Evolutionary conservation across 2,329 filamentous ascomycete genomes (phyloP).

Genomic region (Ophiostoma ips): DNA sequence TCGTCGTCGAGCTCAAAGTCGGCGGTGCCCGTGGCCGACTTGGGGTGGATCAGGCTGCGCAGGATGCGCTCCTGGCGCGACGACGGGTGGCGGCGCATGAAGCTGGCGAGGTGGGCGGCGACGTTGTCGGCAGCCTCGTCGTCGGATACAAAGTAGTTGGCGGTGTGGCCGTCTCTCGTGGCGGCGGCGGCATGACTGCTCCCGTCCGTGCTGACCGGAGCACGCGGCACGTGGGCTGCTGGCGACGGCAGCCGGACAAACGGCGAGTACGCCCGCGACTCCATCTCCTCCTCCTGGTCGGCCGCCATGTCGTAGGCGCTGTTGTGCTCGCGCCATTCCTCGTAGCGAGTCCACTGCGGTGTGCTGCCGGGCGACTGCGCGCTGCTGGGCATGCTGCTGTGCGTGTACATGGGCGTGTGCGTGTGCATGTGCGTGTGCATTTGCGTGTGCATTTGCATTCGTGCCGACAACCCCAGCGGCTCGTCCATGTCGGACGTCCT

Average conservation of each 20-base stretch:
- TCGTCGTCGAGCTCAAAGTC: slow-evolving; percentile 42
- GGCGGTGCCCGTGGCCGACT: slow-evolving; percentile 29
- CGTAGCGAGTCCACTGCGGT: neutral
- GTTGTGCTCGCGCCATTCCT: neutral
- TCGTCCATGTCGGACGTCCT: neutral
- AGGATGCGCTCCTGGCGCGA: slow-evolving; percentile 44
- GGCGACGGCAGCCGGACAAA: neutral
- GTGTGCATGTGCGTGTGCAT: neutral
- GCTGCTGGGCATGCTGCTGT: too few relatives aligned
- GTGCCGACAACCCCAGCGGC: too few relatives aligned
- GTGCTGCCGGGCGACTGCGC: neutral
- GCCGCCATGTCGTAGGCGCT: neutral
- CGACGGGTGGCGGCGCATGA: slow-evolving; percentile 30
- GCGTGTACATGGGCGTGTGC: too few relatives aligned
- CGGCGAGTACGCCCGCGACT: neutral
- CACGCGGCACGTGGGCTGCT: slow-evolving; percentile 19
- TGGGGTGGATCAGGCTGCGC: slow-evolving; percentile 40
- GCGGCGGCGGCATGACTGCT: too few relatives aligned
- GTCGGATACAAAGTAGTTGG: slow-evolving; percentile 27
- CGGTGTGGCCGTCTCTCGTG: too few relatives aligned
- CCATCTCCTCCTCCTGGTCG: neutral
- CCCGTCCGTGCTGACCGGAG: too few relatives aligned
- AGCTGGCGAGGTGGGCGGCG: slow-evolving; percentile 30
- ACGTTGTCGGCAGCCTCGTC: slow-evolving; percentile 35
- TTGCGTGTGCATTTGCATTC: too few relatives aligned